Evolutionary conservation across 75 land plant genomes (phyloP).

Genomic region (Sequoia sempervirens): DNA sequence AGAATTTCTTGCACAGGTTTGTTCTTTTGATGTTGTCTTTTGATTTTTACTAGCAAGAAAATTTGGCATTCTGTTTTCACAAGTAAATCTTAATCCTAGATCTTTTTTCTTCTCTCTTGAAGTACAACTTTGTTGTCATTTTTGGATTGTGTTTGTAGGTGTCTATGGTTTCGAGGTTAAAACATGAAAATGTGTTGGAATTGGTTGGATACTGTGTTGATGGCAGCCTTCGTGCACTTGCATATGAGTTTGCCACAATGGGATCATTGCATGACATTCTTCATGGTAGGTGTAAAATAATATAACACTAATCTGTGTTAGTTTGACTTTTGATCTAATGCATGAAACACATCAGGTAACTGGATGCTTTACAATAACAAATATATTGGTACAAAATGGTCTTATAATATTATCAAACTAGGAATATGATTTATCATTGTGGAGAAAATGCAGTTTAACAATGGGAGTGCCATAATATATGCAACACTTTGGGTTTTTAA

Average conservation of each 20-base stretch:
- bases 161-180: slow-evolving; percentile 56
- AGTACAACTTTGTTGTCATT: not conserved
- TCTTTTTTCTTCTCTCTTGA: not conserved
- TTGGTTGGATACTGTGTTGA: slow-evolving; percentile 62
- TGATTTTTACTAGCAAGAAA: not conserved
- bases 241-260: slow-evolving; percentile 66
- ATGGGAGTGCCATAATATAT: not conserved
- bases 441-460: not conserved
- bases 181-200: slow-evolving; percentile 57
- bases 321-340: not conserved
- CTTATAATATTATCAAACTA: not conserved
- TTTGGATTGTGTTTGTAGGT: slow-evolving; percentile 36
- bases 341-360: not conserved
- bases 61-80: not conserved
- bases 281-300: slow-evolving; percentile 28
- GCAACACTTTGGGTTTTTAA: not conserved
- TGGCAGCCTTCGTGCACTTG: slow-evolving; percentile 49
- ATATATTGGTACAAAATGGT: not conserved
- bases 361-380: not conserved
- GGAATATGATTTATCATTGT: not conserved
- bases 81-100: not conserved
- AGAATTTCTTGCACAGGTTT: slow-evolving; percentile 84
- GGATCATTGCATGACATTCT: slow-evolving; percentile 64
- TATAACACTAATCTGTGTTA: not conserved
- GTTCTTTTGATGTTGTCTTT: not conserved